A percentile compares a stretch with the other conserved stretches of the same genome.
phyloP scores from a whole-genome alignment of 805 yeast genomes.

The Lipomyces mesembrius region DNA sequence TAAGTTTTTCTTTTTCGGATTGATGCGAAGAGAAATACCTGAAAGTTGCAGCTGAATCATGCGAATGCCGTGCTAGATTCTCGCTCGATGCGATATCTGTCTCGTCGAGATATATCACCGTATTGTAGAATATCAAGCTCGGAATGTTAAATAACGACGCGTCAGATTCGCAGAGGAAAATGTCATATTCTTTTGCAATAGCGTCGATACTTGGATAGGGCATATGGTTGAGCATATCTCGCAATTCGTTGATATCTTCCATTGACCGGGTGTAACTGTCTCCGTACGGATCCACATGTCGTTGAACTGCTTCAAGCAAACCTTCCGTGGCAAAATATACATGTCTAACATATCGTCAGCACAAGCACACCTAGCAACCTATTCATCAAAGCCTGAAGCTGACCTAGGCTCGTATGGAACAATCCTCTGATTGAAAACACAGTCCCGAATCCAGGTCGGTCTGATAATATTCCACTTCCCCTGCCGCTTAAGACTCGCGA shows the following conservation, averaged over 20 bases:
- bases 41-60: not conserved
- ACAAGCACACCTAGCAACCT: conserved; percentile 56
- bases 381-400: conserved; percentile 3
- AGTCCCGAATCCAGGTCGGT: conserved; percentile 76
- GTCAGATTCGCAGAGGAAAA: not conserved
- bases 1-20: not conserved
- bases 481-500: conserved; percentile 47
- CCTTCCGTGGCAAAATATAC: conserved; percentile 52
- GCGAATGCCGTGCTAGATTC: not conserved
- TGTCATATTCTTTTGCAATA: not conserved
- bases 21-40: not conserved
- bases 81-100: not conserved
- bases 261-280: conserved; percentile 58
- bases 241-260: conserved; percentile 39
- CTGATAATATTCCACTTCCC: conserved; percentile 63
- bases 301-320: conserved; percentile 40
- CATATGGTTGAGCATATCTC: conserved; percentile 35
- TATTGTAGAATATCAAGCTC: conserved; percentile 36
- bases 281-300: conserved; percentile 61
- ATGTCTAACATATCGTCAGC: conserved; percentile 45
- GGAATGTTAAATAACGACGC: conserved; percentile 44
- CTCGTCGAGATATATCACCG: conserved; percentile 21
- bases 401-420: conserved; percentile 61
- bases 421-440: conserved; percentile 52
- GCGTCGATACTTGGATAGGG: not conserved